phyloP scores from a whole-genome alignment of 2,329 filamentous ascomycete species.

The Exophiala aquamarina region DNA sequence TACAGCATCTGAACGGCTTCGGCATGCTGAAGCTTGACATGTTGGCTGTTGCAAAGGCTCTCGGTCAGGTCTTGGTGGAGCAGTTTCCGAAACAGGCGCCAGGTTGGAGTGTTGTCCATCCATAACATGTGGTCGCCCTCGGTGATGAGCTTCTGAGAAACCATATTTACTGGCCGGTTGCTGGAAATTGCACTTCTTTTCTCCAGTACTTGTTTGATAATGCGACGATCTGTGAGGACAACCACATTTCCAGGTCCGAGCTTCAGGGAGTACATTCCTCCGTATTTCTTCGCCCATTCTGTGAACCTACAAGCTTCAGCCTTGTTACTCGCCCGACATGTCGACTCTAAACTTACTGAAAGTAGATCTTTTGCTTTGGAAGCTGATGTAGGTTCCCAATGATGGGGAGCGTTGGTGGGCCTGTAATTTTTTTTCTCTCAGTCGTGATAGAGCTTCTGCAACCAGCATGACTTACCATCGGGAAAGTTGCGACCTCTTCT shows the following conservation, averaged over 20 bases:
- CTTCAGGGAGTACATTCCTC: slow-evolving; percentile 44
- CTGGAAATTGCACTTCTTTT: slow-evolving; percentile 46
- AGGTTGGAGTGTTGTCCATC: slow-evolving; percentile 22
- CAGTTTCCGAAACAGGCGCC: slow-evolving; percentile 37
- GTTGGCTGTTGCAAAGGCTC: slow-evolving; percentile 38
- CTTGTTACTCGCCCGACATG: slow-evolving; percentile 2
- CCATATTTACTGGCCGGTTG: slow-evolving; percentile 35
- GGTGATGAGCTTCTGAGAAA: slow-evolving; percentile 19
- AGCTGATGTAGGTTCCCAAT: slow-evolving; percentile 51
- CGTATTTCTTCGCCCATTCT: slow-evolving; percentile 45
- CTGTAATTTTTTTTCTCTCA: slow-evolving; percentile 22
- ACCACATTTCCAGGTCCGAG: slow-evolving; percentile 40
- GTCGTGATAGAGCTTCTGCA: neutral
- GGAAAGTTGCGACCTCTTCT: slow-evolving; percentile 1
- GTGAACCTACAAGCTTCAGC: slow-evolving; percentile 35
- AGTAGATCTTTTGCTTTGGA: slow-evolving; percentile 32
- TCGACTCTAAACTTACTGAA: slow-evolving; percentile 27
- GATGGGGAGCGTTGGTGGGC: slow-evolving; percentile 43
- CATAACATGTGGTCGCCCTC: slow-evolving; percentile 18
- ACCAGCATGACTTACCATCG: neutral
- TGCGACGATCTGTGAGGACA: slow-evolving; percentile 41
- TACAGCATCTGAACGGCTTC: slow-evolving; percentile 23
- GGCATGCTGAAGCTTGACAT: slow-evolving; percentile 20
- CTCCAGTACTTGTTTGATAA: slow-evolving; percentile 46
- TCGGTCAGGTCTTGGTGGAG: slow-evolving; percentile 49